Percentiles rank a stretch among this genome's conserved stretches.
These are phyloP conservation scores for Begonia fuchsioides DNA, from an alignment of 306 rosid species.

Conservation along the genomic window DNA sequence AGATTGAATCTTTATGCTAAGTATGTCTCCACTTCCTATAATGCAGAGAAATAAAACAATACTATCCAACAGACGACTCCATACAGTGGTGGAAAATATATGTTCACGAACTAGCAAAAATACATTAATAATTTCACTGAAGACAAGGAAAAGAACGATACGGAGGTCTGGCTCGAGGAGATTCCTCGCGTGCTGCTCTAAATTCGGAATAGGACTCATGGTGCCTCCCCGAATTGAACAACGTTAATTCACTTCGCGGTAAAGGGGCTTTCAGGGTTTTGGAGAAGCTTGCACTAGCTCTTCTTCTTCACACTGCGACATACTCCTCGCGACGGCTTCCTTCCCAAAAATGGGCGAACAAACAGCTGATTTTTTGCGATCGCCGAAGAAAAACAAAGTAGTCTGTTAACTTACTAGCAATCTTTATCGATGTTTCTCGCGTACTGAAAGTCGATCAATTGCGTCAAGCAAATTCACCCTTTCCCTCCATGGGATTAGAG, in stretches of 20 bases:
- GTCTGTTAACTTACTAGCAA: no score
- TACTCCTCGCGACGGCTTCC: not conserved
- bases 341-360: no score
- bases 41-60: not conserved
- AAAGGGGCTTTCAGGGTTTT: constrained; percentile 24
- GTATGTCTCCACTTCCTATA: no score
- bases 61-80: not conserved
- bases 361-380: no score
- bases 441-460: no score
- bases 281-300: not conserved
- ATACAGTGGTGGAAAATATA: no score
- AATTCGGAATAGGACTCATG: constrained; percentile 95
- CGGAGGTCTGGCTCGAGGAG: constrained; percentile 64
- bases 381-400: no score
- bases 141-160: constrained; percentile 18
- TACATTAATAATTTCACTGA: not conserved
- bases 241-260: not conserved
- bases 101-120: not conserved
- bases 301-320: constrained; percentile 4
- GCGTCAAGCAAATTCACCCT: no score
- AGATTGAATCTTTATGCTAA: not conserved
- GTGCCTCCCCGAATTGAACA: constrained; percentile 1
- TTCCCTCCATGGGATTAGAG: no score
- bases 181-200: constrained; percentile 78
- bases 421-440: no score